Percentiles rank a stretch among this genome's conserved stretches.
Conservation (phyloP, 371 early-diverging fungal species). For the Apophysomyces elegans region DNA sequence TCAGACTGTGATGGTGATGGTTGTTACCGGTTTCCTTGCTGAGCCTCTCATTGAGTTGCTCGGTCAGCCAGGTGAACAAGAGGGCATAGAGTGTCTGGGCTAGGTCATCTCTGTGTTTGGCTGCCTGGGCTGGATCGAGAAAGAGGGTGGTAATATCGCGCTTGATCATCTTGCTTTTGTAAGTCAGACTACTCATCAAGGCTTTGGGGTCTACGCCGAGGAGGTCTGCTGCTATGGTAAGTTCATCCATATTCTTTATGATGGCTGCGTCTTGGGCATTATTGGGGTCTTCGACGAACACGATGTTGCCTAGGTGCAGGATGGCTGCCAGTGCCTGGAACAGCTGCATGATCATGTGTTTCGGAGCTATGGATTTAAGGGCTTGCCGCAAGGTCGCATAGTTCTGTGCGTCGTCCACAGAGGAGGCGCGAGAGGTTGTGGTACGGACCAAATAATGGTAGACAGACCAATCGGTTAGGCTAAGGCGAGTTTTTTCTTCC, state of each 20-base stretch:
- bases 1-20: constrained; percentile 52
- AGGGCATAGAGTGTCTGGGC: constrained; percentile 80
- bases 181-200: constrained; percentile 80
- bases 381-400: constrained; percentile 74
- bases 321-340: constrained; percentile 89
- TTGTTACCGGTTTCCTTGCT: constrained; percentile 43
- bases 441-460: constrained; percentile 43
- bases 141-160: constrained; percentile 87
- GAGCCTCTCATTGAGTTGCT: constrained; percentile 80
- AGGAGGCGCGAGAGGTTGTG: constrained; percentile 39
- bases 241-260: constrained; percentile 68
- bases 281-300: constrained; percentile 70
- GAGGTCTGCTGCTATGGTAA: constrained; percentile 78
- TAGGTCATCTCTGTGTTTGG: constrained; percentile 75
- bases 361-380: constrained; percentile 74
- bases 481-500: constrained; percentile 21
- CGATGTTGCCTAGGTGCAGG: constrained; percentile 87
- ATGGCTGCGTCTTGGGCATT: constrained; percentile 71
- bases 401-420: constrained; percentile 57
- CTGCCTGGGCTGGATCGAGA: constrained; percentile 72
- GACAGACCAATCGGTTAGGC: constrained; percentile 32
- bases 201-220: constrained; percentile 80
- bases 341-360: constrained; percentile 75
- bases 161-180: constrained; percentile 78
- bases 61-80: constrained; percentile 84